Percentiles rank a stretch among this genome's conserved stretches.
These are phyloP conservation scores for Apiospora rasikravindrae DNA, from an alignment of 2,329 filamentous ascomycete genomes.

Conservation along the genomic window DNA sequence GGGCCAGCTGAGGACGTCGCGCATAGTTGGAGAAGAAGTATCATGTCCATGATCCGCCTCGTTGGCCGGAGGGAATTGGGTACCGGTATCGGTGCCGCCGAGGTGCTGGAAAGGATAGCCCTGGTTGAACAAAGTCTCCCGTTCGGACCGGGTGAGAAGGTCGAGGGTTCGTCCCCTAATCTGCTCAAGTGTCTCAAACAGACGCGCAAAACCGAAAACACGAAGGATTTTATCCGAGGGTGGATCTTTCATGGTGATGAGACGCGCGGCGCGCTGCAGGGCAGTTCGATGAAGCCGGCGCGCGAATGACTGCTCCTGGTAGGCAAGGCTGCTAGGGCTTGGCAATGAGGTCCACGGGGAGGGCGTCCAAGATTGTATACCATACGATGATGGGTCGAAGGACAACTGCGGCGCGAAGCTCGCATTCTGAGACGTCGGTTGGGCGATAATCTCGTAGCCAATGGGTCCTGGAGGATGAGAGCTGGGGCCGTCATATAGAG, in stretches of 20 bases:
- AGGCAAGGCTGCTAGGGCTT: slow-evolving; percentile 60
- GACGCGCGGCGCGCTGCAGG: slow-evolving; percentile 64
- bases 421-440: slow-evolving; percentile 58
- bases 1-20: background rate
- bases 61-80: slow-evolving; percentile 57
- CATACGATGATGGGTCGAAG: slow-evolving; percentile 31
- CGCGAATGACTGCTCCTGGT: slow-evolving; percentile 71
- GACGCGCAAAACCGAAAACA: slow-evolving; percentile 72
- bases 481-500: background rate
- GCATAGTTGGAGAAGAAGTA: slow-evolving; percentile 20
- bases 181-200: slow-evolving; percentile 58
- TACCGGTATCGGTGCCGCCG: slow-evolving; percentile 72
- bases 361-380: slow-evolving; percentile 26
- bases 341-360: slow-evolving; percentile 44
- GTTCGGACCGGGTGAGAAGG: slow-evolving; percentile 38
- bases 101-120: slow-evolving; percentile 67
- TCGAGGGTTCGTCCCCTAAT: slow-evolving; percentile 50
- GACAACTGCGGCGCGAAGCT: slow-evolving; percentile 53
- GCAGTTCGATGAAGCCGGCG: slow-evolving; percentile 71
- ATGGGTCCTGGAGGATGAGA: slow-evolving; percentile 19
- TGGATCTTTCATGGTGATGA: slow-evolving; percentile 58
- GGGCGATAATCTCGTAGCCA: slow-evolving; percentile 56
- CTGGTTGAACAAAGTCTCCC: slow-evolving; percentile 61
- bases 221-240: slow-evolving; percentile 55
- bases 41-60: slow-evolving; percentile 28